Percentiles rank a stretch among this genome's conserved stretches.
These are phyloP conservation scores for Colletotrichum neosansevieriae DNA, from an alignment of 2,329 filamentous ascomycete genomes.

Conservation along the genomic window DNA sequence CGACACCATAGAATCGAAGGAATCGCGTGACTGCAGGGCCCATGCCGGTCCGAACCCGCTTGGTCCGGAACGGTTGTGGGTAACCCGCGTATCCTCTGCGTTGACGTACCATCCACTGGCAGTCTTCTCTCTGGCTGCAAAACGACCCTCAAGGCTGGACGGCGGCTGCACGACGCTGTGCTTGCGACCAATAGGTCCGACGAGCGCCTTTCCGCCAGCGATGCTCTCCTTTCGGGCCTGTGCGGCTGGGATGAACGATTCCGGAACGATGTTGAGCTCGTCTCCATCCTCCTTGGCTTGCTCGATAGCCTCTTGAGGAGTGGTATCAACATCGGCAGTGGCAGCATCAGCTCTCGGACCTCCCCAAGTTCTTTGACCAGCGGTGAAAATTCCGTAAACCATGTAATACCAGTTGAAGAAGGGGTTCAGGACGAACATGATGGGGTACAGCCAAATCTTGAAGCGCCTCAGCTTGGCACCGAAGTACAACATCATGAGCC, in stretches of 20 bases:
- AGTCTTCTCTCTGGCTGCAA: conserved; percentile 77
- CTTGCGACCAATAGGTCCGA: conserved; percentile 57
- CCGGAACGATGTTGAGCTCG: conserved; percentile 89
- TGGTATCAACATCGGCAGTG: conserved; percentile 79
- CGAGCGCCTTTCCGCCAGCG: conserved; percentile 44
- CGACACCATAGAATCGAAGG: conserved; percentile 75
- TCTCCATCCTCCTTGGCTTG: conserved; percentile 83
- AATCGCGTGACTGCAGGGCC: conserved; percentile 64
- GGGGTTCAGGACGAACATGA: conserved; percentile 96
- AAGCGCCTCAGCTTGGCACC: conserved; percentile 86
- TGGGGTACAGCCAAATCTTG: conserved; percentile 93
- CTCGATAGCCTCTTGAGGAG: conserved; percentile 86
- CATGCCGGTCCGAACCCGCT: conserved; percentile 32
- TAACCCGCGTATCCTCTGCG: conserved; percentile 66
- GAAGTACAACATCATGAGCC: conserved; percentile 96
- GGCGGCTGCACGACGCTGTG: conserved; percentile 78
- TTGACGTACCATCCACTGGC: conserved; percentile 78
- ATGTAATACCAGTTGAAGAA: conserved; percentile 99
- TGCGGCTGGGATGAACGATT: conserved; percentile 78
- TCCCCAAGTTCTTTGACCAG: conserved; percentile 94
- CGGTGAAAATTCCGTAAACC: conserved; percentile 96
- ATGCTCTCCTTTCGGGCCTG: conserved; percentile 60
- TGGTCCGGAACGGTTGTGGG: conserved; percentile 28
- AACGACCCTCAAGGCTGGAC: conserved; percentile 80
- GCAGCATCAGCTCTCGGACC: conserved; percentile 92